Base-by-base conservation (phyloP, 2,329 filamentous ascomycete genomes). In the Phyllosticta citribraziliensis region DNA sequence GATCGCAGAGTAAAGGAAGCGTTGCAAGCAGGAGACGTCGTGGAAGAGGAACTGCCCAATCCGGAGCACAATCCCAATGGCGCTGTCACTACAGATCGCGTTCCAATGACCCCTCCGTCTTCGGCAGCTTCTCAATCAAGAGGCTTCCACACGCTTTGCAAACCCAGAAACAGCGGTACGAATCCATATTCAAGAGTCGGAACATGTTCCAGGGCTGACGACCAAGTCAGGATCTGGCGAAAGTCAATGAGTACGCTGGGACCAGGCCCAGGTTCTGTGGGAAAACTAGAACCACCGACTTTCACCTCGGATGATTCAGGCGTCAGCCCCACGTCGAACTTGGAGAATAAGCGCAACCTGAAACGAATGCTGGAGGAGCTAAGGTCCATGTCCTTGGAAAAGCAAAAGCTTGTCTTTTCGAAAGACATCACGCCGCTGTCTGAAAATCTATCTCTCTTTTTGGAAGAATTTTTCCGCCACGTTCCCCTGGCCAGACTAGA, bases 1-100 rank as follows among this genome's bases (percentile, higher is more conserved):
- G 69, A 74, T 63, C 70, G 72, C 54, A 70, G 75, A 64, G 70
- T 73, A 63, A 69, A 72, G 62, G 73, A 66, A 62, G 66, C 63
- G n/a, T 66, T 69, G 33, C 67, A 72, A 17, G 69, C 72, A 53
- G 69, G 67, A 63, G 27, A 67, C 66, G 55, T 63, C 65, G 50
- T 54, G 58, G 40, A 58, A 65, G 60, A 66, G 67, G 65, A 70
- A 67, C 54, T 11, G 6, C 19, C 66, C 64, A 33, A 51, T 19
- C 22, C 33, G 27, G 3, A 53, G 30, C 19, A 57, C 24, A 56
- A 62, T 33, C 47, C 53, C 11, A 64, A 58, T 20, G 55, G 52
- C 24, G 20, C 57, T 17, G 54, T 63, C 35, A 10, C 47, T 50
- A 52, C n/a, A 12, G 50, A 59, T 19, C 40, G 14, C 5, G 6